These are phyloP conservation scores for Aspergillus ochraceus DNA, from an alignment of 2,329 filamentous ascomycete species.

Conservation along the genomic window DNA sequence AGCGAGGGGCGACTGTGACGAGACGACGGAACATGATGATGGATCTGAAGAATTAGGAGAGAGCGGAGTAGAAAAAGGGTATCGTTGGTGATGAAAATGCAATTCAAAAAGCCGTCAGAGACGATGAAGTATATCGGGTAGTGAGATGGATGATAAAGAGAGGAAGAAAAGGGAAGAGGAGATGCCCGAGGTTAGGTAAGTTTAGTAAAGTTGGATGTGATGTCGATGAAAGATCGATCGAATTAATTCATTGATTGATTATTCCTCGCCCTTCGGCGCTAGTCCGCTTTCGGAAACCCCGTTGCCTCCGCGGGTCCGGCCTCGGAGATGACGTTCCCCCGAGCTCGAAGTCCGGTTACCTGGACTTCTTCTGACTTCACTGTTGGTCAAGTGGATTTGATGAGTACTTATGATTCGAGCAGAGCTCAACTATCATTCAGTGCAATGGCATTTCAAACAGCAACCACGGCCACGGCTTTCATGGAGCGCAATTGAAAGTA, in stretches of 20 bases:
- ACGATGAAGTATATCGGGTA: conserved; percentile 23
- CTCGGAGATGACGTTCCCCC: conserved; percentile 18
- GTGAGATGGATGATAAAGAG: conserved; percentile 11
- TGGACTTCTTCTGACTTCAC: not conserved
- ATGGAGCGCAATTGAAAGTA: no score
- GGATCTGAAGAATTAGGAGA: not conserved
- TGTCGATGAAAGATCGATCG: conserved; percentile 14
- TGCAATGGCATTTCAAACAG: not conserved
- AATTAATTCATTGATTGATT: conserved; percentile 13
- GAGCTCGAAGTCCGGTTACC: not conserved
- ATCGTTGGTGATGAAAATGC: not conserved
- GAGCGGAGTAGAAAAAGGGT: conserved; percentile 11
- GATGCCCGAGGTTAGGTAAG: conserved; percentile 17
- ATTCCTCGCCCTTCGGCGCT: conserved; percentile 9
- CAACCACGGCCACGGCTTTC: no score
- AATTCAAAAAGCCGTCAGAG: not conserved
- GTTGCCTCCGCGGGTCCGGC: conserved; percentile 20
- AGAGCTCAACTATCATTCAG: not conserved
- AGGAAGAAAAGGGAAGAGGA: not conserved
- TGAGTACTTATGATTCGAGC: no score
- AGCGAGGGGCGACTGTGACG: conserved; percentile 54
- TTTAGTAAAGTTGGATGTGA: conserved; percentile 1
- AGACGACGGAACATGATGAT: conserved; percentile 58
- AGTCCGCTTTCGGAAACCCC: conserved; percentile 11
- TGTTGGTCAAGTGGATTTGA: no score